Evolutionary conservation across 2,329 filamentous ascomycete species (phyloP).

Genomic region (Arthroderma sp.): DNA sequence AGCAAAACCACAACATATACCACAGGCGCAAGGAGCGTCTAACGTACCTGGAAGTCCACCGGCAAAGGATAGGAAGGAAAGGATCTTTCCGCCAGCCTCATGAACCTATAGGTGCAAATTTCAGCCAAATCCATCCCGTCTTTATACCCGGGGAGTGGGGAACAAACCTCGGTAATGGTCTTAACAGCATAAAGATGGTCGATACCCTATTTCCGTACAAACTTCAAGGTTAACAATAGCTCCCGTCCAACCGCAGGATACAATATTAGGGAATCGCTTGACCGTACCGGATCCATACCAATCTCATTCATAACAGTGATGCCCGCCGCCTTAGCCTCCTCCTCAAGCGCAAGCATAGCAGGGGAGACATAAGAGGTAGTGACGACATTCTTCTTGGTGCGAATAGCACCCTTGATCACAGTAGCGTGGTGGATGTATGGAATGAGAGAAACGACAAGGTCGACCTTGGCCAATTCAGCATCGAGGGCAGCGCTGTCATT

Average conservation of each 20-base stretch:
- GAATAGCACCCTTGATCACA: conserved; percentile 88
- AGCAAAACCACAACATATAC: too few species aligned
- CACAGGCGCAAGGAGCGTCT: neutral
- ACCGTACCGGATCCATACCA: conserved; percentile 40
- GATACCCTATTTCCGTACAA: conserved; percentile 16
- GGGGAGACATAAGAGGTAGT: conserved; percentile 89
- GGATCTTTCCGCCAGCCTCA: conserved; percentile 70
- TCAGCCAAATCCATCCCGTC: neutral
- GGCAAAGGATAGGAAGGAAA: conserved; percentile 70
- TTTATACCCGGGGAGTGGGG: neutral
- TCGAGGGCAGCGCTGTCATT: conserved; percentile 64
- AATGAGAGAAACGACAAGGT: conserved; percentile 70
- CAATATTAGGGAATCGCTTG: neutral
- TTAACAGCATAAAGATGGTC: conserved; percentile 63
- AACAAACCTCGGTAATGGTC: conserved; percentile 47
- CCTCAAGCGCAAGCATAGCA: conserved; percentile 80
- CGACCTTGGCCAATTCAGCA: conserved; percentile 62
- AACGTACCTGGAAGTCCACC: conserved; percentile 55
- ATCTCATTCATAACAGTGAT: conserved; percentile 99
- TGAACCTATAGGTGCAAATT: conserved; percentile 52
- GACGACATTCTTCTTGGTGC: conserved; percentile 88
- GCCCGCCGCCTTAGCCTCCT: conserved; percentile 70
- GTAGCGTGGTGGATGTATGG: conserved; percentile 81
- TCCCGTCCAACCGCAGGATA: neutral
- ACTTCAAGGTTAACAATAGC: neutral